Conservation (phyloP, 2,329 filamentous ascomycete genomes). For the Fusarium vanettenii region DNA sequence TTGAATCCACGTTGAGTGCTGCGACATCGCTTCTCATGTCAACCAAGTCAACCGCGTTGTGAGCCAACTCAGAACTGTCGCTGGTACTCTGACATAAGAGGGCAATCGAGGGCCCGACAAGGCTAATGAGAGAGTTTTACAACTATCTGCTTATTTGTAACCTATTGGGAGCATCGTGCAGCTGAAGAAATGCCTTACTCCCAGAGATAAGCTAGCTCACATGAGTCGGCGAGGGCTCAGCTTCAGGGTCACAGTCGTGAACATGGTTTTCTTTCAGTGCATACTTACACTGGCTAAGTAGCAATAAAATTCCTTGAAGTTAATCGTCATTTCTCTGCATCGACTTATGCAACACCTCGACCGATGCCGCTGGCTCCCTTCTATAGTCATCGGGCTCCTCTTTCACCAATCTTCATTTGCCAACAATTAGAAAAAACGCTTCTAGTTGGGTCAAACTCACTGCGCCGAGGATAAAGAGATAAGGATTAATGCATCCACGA, state of each 20-base stretch:
- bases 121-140: fast-evolving
- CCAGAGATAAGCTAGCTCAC: background rate
- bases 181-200: background rate
- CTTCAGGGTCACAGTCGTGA: background rate
- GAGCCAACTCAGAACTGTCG: background rate
- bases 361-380: background rate
- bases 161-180: background rate
- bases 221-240: background rate
- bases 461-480: background rate
- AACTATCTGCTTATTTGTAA: background rate
- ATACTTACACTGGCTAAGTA: too few relatives aligned
- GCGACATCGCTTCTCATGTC: background rate
- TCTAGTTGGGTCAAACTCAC: too few relatives aligned
- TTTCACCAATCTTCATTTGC: background rate
- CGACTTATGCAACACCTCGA: background rate
- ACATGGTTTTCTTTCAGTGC: background rate
- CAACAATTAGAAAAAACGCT: background rate
- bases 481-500: background rate
- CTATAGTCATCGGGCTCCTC: background rate
- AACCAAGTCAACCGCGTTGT: too few relatives aligned
- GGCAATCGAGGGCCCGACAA: background rate
- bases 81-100: background rate
- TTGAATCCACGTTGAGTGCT: background rate
- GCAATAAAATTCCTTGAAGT: background rate
- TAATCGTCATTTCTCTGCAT: background rate